Percentiles rank a stretch among this genome's conserved stretches.
These are phyloP conservation scores for Phytopythium oedochilum DNA, from an alignment of 352 stramenopile genomes.

Conservation along the genomic window DNA sequence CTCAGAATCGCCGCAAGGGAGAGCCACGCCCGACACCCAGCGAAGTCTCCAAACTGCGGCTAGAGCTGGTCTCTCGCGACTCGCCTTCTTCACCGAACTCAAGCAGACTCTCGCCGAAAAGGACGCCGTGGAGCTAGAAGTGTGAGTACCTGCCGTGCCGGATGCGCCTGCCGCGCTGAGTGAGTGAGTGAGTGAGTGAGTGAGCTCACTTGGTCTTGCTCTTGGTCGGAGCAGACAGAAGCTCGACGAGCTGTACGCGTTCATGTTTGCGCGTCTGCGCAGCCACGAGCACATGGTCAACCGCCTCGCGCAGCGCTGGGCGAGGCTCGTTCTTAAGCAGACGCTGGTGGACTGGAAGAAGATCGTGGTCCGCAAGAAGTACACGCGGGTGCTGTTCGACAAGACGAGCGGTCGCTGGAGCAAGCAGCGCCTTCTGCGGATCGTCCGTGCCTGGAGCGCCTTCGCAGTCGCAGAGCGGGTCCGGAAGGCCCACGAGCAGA, in stretches of 20 bases:
- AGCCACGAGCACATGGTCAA: slow-evolving; percentile 66
- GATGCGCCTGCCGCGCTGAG: too few relatives aligned
- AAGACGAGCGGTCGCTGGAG: slow-evolving; percentile 52
- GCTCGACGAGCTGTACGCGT: slow-evolving; percentile 37
- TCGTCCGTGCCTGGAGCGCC: slow-evolving; percentile 45
- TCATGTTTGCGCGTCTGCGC: slow-evolving; percentile 53
- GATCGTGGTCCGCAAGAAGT: slow-evolving; percentile 68
- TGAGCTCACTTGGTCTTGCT: too few relatives aligned
- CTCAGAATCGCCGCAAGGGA: slow-evolving; percentile 7
- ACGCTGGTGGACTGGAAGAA: slow-evolving; percentile 69
- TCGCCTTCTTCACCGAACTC: slow-evolving; percentile 56
- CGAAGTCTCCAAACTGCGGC: slow-evolving; percentile 10
- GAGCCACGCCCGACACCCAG: background rate
- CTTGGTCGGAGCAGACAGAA: background rate
- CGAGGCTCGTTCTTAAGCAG: slow-evolving; percentile 39
- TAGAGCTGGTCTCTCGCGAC: slow-evolving; percentile 21
- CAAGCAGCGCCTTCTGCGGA: slow-evolving; percentile 33
- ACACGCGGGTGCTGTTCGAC: slow-evolving; percentile 57
- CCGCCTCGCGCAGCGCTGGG: slow-evolving; percentile 47
- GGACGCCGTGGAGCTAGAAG: slow-evolving; percentile 21
- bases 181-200: too few relatives aligned
- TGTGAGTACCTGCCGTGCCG: too few relatives aligned
- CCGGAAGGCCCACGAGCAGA: slow-evolving; percentile 21
- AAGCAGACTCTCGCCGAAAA: slow-evolving; percentile 34
- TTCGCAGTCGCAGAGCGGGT: slow-evolving; percentile 34